Conservation (phyloP, 75 land plant genomes). For the Cunninghamia lanceolata region DNA sequence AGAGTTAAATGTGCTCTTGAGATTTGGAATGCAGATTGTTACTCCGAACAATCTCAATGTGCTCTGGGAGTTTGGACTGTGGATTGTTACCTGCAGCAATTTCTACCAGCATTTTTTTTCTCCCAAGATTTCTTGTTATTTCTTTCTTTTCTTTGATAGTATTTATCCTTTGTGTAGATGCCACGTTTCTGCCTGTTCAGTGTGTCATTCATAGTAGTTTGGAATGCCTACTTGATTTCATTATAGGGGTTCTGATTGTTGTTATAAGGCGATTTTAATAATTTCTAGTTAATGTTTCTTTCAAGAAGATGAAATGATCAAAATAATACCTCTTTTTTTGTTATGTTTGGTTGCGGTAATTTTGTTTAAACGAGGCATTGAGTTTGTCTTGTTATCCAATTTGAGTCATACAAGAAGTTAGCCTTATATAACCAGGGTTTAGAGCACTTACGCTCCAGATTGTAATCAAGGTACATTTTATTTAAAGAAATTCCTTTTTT, state of each 20-base stretch:
- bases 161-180: neutral
- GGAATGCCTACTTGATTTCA: neutral
- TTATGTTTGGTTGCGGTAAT: too few relatives aligned
- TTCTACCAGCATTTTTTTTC: neutral
- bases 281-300: neutral
- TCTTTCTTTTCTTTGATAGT: neutral
- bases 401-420: neutral
- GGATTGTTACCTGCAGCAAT: neutral
- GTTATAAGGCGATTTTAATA: too few relatives aligned
- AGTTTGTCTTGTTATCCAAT: neutral
- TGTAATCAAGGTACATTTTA: too few relatives aligned
- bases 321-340: too few relatives aligned
- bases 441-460: neutral
- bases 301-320: too few relatives aligned
- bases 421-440: neutral
- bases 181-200: neutral
- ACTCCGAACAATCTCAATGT: neutral
- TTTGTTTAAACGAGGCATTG: too few relatives aligned
- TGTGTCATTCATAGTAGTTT: neutral
- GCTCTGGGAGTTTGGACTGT: neutral
- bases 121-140: neutral
- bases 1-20: neutral
- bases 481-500: too few relatives aligned
- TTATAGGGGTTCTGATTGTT: too few relatives aligned
- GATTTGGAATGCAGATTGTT: neutral